phyloP scores from a whole-genome alignment of 371 early-diverging fungal species.

The Umbelopsis sp. region DNA sequence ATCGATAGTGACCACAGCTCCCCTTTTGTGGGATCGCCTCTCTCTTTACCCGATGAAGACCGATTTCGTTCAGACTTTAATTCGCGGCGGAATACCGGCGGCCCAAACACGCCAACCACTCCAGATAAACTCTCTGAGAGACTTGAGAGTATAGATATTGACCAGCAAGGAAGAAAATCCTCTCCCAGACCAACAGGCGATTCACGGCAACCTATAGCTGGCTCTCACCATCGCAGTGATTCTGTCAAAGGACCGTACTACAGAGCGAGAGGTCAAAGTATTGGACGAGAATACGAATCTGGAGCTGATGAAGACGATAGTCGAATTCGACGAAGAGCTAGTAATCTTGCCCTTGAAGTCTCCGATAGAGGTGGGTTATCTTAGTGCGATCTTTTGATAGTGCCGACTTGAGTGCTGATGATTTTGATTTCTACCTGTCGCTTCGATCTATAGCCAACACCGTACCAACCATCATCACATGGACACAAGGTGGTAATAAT shows the following conservation, averaged over 20 bases:
- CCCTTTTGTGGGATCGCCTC: slow-evolving; percentile 9
- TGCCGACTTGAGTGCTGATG: neutral
- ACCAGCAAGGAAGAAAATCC: neutral
- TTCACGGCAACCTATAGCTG: neutral
- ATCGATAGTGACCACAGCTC: slow-evolving; percentile 14
- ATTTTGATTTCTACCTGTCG: too few relatives aligned
- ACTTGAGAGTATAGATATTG: slow-evolving; percentile 14
- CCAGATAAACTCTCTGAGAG: slow-evolving; percentile 5
- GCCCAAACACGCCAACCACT: neutral
- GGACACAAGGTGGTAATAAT: slow-evolving; percentile 86
- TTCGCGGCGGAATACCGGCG: slow-evolving; percentile 1
- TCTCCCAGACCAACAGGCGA: neutral
- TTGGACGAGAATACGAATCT: slow-evolving; percentile 41
- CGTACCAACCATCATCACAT: slow-evolving; percentile 85
- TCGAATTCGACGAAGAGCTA: slow-evolving; percentile 2
- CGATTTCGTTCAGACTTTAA: slow-evolving; percentile 1
- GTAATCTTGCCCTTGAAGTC: slow-evolving; percentile 10
- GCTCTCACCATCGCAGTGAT: slow-evolving; percentile 37
- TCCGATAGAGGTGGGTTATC: slow-evolving; percentile 1
- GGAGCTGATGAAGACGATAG: slow-evolving; percentile 36
- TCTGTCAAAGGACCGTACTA: slow-evolving; percentile 57
- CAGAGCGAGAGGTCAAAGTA: slow-evolving; percentile 52
- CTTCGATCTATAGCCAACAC: neutral
- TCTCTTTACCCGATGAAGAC: neutral
- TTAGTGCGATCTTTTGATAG: too few relatives aligned